Conservation (phyloP, 306 rosid species). For the Oemleria cerasiformis region DNA sequence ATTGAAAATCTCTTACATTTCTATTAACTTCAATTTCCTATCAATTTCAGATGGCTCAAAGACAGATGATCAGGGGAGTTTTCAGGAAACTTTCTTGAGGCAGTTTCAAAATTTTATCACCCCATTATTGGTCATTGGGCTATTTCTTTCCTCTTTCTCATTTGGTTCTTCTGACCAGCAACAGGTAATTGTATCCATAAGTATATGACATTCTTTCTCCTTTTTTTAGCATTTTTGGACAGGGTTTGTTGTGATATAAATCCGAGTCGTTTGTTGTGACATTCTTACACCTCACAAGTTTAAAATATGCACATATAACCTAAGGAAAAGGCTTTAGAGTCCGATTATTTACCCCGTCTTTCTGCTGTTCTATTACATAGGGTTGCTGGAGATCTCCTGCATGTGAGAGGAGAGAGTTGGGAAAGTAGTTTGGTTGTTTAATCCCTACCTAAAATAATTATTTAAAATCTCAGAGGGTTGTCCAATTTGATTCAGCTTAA, state of each 20-base stretch:
- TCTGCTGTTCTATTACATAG: not conserved
- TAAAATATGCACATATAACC: not conserved
- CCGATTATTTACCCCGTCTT: not conserved
- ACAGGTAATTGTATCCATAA: slow-evolving; percentile 45
- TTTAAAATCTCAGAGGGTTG: not conserved
- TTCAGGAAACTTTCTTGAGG: slow-evolving; percentile 55
- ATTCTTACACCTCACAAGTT: not conserved
- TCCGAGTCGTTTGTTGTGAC: not conserved
- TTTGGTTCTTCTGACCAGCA: slow-evolving; percentile 61
- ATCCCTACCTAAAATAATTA: not conserved
- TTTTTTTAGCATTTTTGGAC: not conserved
- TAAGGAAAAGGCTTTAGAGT: not conserved
- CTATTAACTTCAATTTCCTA: slow-evolving; percentile 17
- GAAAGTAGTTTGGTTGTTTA: not conserved
- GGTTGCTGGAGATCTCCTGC: not conserved
- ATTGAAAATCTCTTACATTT: slow-evolving; percentile 5
- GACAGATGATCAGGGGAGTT: slow-evolving; percentile 56
- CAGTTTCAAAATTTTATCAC: slow-evolving; percentile 52
- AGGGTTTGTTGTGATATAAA: not conserved
- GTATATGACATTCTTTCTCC: not conserved
- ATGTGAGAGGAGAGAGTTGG: not conserved
- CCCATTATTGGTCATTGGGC: slow-evolving; percentile 56
- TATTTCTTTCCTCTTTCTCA: slow-evolving; percentile 53
- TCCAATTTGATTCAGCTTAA: not conserved
- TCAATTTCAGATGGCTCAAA: slow-evolving; percentile 62